Evolutionary conservation across 345 rosid species (phyloP), one percentile per base, ranked within the genome.

Genomic region (Sonneratia caseolaris): DNA sequence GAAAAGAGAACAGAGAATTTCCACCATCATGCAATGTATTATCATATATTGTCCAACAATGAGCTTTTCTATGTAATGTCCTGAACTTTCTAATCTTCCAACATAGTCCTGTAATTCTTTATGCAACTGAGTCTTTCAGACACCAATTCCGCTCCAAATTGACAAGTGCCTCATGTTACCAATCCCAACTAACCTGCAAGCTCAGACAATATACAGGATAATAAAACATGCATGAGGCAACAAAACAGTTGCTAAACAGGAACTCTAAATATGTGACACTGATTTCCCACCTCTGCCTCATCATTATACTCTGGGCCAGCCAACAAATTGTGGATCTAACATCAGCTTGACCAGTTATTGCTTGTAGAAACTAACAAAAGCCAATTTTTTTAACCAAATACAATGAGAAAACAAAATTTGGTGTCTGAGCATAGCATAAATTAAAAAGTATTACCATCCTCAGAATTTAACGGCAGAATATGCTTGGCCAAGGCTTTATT

Each of bases 401-500:
- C 19, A 22, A 53, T 1, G 49, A 37, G 49, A 37, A 12, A 16
- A 48, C 22, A 64, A 36, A 64, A 72, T 18, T 19, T 6, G 51
- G 35, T 45, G 7, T n/a, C 21, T 5, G 32, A 65, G 70, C 62
- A 51, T 51, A 11, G 49, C 45, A 43, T 36, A 62, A 24, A 35
- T 62, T 59, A 16, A 72, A 48, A 72, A 37, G 67, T 48, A 73
- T 47, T 79, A 86, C 83, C 83, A n/a, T 77, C 80, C 47, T 82
- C 78, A 6, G 84, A 70, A 64, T 80, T 82, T 73, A 83, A 75
- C 24, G 91, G 85, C 82, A 79, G 75, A 47, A 85, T 82, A 78
- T 87, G 88, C 82, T 81, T 84, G 71, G 86, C 72, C 61, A 85
- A 77, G 64, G 78, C 88, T 72, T 82, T 85, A 71, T 82, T 85